A percentile compares a stretch with the other conserved stretches of the same genome.
These are phyloP conservation scores for Trichosanthes cucumerina DNA, from an alignment of 306 rosid species.

Conservation along the genomic window DNA sequence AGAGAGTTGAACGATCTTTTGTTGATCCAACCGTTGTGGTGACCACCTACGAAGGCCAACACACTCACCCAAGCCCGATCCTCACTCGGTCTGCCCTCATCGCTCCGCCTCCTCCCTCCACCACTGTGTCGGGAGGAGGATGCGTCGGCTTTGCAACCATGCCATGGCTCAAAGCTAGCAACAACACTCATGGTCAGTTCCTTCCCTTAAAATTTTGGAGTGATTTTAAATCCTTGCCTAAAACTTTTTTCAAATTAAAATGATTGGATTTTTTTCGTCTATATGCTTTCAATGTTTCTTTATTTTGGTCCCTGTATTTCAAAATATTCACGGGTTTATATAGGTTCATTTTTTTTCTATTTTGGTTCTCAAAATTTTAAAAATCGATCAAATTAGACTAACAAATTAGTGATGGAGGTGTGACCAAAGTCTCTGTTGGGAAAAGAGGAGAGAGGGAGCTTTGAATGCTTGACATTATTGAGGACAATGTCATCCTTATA, in stretches of 20 bases:
- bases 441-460: too few relatives aligned
- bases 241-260: too few relatives aligned
- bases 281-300: neutral
- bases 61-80: conserved; percentile 58
- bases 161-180: neutral
- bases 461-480: too few relatives aligned
- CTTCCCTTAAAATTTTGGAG: neutral
- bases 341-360: too few relatives aligned
- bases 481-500: too few relatives aligned
- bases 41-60: conserved; percentile 88
- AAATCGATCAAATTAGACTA: too few relatives aligned
- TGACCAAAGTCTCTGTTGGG: too few relatives aligned
- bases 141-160: neutral
- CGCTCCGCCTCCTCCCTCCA: conserved; percentile 7
- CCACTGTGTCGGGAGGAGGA: neutral
- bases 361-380: too few relatives aligned
- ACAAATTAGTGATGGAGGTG: too few relatives aligned
- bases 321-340: too few relatives aligned
- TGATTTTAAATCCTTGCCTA: neutral
- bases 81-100: conserved; percentile 31
- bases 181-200: neutral
- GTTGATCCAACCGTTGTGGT: conserved; percentile 50
- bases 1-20: conserved; percentile 80
- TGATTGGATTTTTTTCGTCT: too few relatives aligned
- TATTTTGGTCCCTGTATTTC: too few relatives aligned